Conservation (phyloP, 331 rosid genomes). For the Arachis monticola region DNA sequence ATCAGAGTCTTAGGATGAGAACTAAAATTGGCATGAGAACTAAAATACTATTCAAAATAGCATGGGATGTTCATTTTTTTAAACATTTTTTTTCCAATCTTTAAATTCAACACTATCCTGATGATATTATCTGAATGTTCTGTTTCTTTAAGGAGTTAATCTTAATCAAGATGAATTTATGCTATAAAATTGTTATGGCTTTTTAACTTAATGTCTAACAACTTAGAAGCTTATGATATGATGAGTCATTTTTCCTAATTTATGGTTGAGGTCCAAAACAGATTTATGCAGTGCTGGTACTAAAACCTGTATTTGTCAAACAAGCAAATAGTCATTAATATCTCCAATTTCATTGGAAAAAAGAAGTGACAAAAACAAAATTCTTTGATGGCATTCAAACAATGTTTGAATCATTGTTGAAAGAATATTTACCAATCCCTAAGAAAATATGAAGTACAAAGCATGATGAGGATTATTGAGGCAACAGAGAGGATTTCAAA, state of each 20-base stretch:
- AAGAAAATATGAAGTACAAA: slow-evolving; percentile 14
- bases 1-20: background rate
- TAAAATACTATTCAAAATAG: too few relatives aligned
- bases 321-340: slow-evolving; percentile 13
- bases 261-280: background rate
- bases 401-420: slow-evolving; percentile 24
- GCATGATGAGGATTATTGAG: slow-evolving; percentile 29
- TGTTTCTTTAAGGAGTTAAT: slow-evolving; percentile 19
- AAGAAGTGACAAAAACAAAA: background rate
- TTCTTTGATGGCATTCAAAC: slow-evolving; percentile 6
- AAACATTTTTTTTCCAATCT: too few relatives aligned
- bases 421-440: slow-evolving; percentile 1
- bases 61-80: background rate
- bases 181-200: background rate
- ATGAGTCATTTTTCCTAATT: background rate
- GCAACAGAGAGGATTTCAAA: slow-evolving; percentile 23
- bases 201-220: slow-evolving; percentile 16
- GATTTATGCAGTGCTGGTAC: background rate
- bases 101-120: too few relatives aligned
- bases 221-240: slow-evolving; percentile 1
- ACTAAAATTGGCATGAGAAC: background rate
- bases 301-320: slow-evolving; percentile 8
- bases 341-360: background rate
- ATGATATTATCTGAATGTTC: too few relatives aligned
- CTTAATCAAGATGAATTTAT: background rate